Evolutionary conservation across 2,329 filamentous ascomycete genomes (phyloP), one percentile per base, ranked within the genome.

Genomic region (Fulvia fulva): DNA sequence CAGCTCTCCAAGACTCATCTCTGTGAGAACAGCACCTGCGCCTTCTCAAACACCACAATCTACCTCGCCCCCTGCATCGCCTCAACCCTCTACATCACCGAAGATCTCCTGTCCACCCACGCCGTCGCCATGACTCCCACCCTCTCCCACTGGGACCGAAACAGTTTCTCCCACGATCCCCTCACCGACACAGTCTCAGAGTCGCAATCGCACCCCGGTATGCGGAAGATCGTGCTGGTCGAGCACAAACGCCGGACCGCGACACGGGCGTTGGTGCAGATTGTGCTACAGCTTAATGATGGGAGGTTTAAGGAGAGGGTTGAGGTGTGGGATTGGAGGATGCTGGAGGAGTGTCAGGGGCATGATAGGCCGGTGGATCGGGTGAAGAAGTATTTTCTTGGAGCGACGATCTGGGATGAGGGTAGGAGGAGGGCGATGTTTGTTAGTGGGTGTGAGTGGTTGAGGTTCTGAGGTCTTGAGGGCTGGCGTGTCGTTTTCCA

Each of bases 211-310:
- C 67, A 71, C 51, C 56, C 55, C 5, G 70, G 66, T 5, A 56
- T 70, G 59, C 56, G 65, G 11, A 74, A 72, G 50, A 56, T 73
- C 21, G 65, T 72, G 0, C 57, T 74, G 12, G 70, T 74, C 5
- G 71, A 74, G 51, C 55, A 57, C 22, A 63, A 61, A 14, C 62
- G 71, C 5, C 32, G 26, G 11, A 47, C 57, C 5, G 65, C 59
- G 2, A 59, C 64, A 2, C 26, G 47, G 11, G 57, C 51, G 0
- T 34, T 68, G 1, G 43, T 72, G 1, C 22, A 49, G 22, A 51
- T 62, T n/a, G 50, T 71, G 1, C 1, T 57, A 30, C 58, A 45
- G 8, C 34, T 73, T 28, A 68, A 70, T 30, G 28, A 53, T 1
- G 68, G 68, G 0, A 25, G 41, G 14, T 65, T 71, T 9, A 50